Conservation (phyloP, 345 rosid species). For the Lumnitzera littorea region DNA sequence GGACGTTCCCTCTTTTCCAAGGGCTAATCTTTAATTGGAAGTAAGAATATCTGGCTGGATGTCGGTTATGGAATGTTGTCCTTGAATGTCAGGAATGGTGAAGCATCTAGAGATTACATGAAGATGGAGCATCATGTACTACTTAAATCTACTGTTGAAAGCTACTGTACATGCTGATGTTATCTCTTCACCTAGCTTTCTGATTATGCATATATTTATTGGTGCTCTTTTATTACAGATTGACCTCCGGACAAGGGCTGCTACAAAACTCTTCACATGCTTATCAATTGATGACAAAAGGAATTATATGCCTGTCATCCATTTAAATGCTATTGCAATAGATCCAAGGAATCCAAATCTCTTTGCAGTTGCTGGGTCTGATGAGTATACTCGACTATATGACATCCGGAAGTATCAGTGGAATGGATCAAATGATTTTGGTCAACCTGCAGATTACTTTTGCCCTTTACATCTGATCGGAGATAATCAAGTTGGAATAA, state of each 20-base stretch:
- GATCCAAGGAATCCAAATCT: slow-evolving; percentile 78
- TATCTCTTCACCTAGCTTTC: too few species aligned
- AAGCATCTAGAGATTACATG: too few species aligned
- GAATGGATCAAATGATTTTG: slow-evolving; percentile 47
- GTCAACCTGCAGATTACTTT: slow-evolving; percentile 50
- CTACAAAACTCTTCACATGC: slow-evolving; percentile 76
- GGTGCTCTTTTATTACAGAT: slow-evolving; percentile 40
- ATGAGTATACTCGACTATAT: slow-evolving; percentile 75
- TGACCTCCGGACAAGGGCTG: slow-evolving; percentile 62
- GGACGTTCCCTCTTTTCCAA: too few species aligned
- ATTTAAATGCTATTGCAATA: slow-evolving; percentile 67
- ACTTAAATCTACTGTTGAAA: too few species aligned
- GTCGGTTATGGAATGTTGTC: too few species aligned
- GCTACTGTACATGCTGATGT: too few species aligned
- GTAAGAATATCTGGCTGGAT: too few species aligned
- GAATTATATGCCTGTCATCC: slow-evolving; percentile 27
- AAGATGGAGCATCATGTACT: too few species aligned
- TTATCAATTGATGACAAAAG: slow-evolving; percentile 23
- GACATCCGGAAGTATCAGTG: slow-evolving; percentile 68
- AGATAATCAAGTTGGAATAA: slow-evolving; percentile 52
- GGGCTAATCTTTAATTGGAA: too few species aligned
- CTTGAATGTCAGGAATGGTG: too few species aligned
- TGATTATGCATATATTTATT: too few species aligned
- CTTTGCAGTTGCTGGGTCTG: slow-evolving; percentile 74
- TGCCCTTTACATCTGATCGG: slow-evolving; percentile 73